Evolutionary conservation across 768 basidiomycete genomes (phyloP).

Genomic region (Collybia sordida): DNA sequence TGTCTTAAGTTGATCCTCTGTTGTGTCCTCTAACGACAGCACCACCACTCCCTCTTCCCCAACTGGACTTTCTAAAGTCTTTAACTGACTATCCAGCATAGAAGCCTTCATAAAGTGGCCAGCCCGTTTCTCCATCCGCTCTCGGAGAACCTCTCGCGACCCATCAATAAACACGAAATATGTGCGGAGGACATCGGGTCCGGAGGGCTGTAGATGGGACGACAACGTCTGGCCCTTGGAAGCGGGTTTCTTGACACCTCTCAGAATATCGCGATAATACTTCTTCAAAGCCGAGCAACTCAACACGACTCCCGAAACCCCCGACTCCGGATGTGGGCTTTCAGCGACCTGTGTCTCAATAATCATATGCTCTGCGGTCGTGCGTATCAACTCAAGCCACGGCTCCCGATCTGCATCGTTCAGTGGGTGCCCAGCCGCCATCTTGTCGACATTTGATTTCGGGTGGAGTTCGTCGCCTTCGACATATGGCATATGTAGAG

Average conservation of each 20-base stretch:
- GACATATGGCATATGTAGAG: constrained; percentile 70
- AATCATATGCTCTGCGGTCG: constrained; percentile 51
- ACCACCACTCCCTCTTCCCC: constrained; percentile 68
- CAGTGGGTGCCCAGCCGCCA: constrained; percentile 74
- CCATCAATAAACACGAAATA: constrained; percentile 84
- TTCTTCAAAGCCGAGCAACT: constrained; percentile 85
- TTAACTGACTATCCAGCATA: constrained; percentile 82
- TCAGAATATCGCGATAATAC: constrained; percentile 78
- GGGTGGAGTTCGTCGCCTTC: constrained; percentile 93
- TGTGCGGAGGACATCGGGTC: constrained; percentile 45
- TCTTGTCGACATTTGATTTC: constrained; percentile 79
- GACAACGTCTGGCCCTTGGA: constrained; percentile 20
- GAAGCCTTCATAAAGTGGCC: constrained; percentile 83
- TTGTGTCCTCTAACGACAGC: constrained; percentile 52
- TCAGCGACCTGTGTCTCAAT: constrained; percentile 14
- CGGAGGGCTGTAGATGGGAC: constrained; percentile 23
- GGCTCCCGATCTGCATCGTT: constrained; percentile 82
- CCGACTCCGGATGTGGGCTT: neutral
- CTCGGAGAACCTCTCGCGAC: constrained; percentile 48
- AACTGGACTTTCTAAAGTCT: constrained; percentile 66
- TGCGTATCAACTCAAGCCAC: constrained; percentile 78
- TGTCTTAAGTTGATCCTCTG: constrained; percentile 51
- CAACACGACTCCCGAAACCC: constrained; percentile 62
- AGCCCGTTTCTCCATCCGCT: constrained; percentile 60
- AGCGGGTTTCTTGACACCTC: constrained; percentile 40